Base-by-base conservation (phyloP, 768 basidiomycete species). In the Lactarius pseudohatsudake region DNA sequence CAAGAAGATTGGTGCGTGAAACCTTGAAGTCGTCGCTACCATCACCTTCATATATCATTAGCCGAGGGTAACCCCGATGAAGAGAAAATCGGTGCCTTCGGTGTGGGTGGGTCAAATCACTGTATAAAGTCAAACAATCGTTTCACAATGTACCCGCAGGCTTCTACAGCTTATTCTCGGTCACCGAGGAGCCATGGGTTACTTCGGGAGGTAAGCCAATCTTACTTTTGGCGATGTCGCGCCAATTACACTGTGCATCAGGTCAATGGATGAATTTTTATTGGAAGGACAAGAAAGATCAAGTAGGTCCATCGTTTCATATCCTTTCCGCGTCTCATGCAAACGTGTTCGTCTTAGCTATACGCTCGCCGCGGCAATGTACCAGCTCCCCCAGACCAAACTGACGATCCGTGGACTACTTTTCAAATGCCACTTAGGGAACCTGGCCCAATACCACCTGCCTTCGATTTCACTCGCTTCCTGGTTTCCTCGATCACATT, bases 211-310 rank as follows among this genome's bases (percentile, higher is more conserved):
- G 89, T 89, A 74, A 59, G 74, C 62, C 18, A 11, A 6, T 76
- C 20, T 76, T 74, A 20, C 71, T 75, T 63, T 75, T 71, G 60
- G 71, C 66, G 20, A 45, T 9, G 10, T 36, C 73, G 2, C 28
- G 36, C 13, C 15, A 16, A 11, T 62, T 28, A 61, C 75, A 80
- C 30, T 59, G 53, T 72, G 77, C 0, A 74, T 79, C 41, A 81
- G 94, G 86, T 38, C 85, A 91, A 73, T 94, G 93, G 86, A 96
- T 96, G 94, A 90, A 88, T 0, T 98, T 97, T 75, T 92, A 96
- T 75, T 98, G 94, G 94, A 95, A 94, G 74, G 92, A 91, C 72
- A 90, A 90, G 72, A 92, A 91, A 72, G 93, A 95, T 73, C 93
- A 95, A 80, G 88, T 89, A 69, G 41, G 75, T 63, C 8, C 22